A percentile compares a stretch with the other conserved stretches of the same genome.
These are phyloP conservation scores for Aureobasidium sp. DNA, from an alignment of 2,329 filamentous ascomycete genomes.

Conservation along the genomic window DNA sequence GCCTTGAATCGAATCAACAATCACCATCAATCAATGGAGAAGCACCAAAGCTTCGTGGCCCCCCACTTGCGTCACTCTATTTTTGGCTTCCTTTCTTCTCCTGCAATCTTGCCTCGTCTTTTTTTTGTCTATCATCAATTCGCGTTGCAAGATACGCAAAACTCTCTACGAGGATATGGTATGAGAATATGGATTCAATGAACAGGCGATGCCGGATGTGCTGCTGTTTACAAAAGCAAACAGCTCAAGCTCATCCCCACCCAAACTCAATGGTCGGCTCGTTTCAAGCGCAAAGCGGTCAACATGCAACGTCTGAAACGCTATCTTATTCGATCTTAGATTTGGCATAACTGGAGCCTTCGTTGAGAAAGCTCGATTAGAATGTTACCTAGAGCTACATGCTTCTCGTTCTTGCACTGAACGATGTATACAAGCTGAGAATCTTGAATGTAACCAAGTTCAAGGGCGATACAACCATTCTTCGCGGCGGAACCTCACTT, in stretches of 20 bases:
- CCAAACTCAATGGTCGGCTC: neutral
- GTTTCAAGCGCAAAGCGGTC: neutral
- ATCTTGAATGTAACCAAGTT: neutral
- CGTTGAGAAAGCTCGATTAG: too few species aligned
- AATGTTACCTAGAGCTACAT: too few species aligned
- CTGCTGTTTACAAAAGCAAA: neutral
- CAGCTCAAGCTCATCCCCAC: neutral
- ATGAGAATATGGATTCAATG: neutral
- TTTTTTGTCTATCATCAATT: neutral
- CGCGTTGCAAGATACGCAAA: neutral
- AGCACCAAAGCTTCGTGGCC: neutral
- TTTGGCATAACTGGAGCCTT: neutral
- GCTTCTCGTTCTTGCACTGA: too few species aligned
- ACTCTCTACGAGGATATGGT: neutral
- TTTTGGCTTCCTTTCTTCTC: neutral
- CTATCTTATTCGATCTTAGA: neutral
- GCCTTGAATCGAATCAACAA: slow-evolving; percentile 3
- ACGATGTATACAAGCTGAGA: too few species aligned
- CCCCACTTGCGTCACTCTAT: slow-evolving; percentile 11
- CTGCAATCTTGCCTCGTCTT: neutral
- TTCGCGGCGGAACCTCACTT: slow-evolving; percentile 39
- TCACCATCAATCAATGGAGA: neutral
- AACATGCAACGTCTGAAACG: slow-evolving; percentile 5
- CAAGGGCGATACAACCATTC: slow-evolving; percentile 21
- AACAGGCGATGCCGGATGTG: neutral